Conservation (phyloP, 2,329 filamentous ascomycete genomes). For the Thielaviopsis musarum region DNA sequence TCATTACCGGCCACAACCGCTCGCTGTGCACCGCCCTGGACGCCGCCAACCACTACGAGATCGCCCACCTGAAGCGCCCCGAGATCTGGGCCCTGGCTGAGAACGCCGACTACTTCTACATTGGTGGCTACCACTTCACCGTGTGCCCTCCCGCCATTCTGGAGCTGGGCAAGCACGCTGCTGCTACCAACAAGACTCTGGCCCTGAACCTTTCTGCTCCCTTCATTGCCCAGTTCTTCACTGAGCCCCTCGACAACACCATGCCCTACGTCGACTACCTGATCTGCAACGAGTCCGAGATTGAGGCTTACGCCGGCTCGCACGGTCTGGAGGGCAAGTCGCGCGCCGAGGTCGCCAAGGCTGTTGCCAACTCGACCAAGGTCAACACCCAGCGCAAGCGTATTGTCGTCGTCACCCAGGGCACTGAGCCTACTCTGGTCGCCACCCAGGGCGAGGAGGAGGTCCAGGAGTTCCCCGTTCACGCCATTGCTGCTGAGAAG, state of each 20-base stretch:
- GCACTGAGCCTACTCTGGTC: constrained; percentile 77
- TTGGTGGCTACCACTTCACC: constrained; percentile 94
- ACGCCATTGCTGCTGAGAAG: constrained; percentile 54
- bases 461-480: constrained; percentile 65
- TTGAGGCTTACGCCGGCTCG: constrained; percentile 67
- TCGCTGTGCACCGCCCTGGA: constrained; percentile 89
- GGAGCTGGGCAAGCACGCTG: constrained; percentile 81
- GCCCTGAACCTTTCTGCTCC: constrained; percentile 84
- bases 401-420: constrained; percentile 85
- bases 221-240: constrained; percentile 96
- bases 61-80: constrained; percentile 80
- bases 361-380: constrained; percentile 80
- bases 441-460: constrained; percentile 55
- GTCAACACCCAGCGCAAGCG: constrained; percentile 72
- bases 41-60: constrained; percentile 91
- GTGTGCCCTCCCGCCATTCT: constrained; percentile 83
- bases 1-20: constrained; percentile 94
- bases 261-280: constrained; percentile 90
- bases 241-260: constrained; percentile 75
- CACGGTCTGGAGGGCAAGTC: constrained; percentile 61
- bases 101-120: constrained; percentile 75
- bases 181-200: constrained; percentile 76
- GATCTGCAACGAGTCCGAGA: constrained; percentile 94
- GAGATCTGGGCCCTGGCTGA: constrained; percentile 87
- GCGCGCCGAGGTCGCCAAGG: constrained; percentile 69